phyloP scores from a whole-genome alignment of 371 early-diverging fungal genomes.

The Apophysomyces sp. region DNA sequence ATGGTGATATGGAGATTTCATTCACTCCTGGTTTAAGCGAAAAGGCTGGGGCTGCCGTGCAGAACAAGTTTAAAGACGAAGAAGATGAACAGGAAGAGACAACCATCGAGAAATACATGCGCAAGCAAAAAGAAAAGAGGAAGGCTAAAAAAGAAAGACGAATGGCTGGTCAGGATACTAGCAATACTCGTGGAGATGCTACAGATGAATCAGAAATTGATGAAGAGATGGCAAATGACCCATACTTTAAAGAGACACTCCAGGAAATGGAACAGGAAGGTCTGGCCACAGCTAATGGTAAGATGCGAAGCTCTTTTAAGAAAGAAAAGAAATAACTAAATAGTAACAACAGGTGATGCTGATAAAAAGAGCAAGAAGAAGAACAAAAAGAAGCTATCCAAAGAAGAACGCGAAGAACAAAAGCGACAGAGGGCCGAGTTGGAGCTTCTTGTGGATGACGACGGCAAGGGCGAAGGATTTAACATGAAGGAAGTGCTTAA shows the following conservation, averaged over 20 bases:
- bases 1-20: conserved; percentile 93
- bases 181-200: not conserved
- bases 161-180: conserved; percentile 29
- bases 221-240: conserved; percentile 60
- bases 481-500: conserved; percentile 87
- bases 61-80: conserved; percentile 47
- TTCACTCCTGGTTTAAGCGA: conserved; percentile 92
- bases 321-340: conserved; percentile 23
- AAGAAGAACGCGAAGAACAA: conserved; percentile 60
- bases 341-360: conserved; percentile 18
- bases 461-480: conserved; percentile 66
- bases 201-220: conserved; percentile 43
- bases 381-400: conserved; percentile 54
- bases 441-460: conserved; percentile 78
- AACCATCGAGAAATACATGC: conserved; percentile 77
- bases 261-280: conserved; percentile 44
- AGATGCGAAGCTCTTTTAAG: conserved; percentile 15
- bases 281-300: conserved; percentile 22
- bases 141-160: conserved; percentile 58
- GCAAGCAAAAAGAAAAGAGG: conserved; percentile 83
- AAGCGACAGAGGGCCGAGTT: conserved; percentile 76
- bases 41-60: conserved; percentile 58
- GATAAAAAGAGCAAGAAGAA: conserved; percentile 43
- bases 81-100: conserved; percentile 68
- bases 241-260: conserved; percentile 71